These are phyloP conservation scores for Cyclotella choctawhatcheeana DNA, from an alignment of 108 stramenopile genomes.

Conservation along the genomic window DNA sequence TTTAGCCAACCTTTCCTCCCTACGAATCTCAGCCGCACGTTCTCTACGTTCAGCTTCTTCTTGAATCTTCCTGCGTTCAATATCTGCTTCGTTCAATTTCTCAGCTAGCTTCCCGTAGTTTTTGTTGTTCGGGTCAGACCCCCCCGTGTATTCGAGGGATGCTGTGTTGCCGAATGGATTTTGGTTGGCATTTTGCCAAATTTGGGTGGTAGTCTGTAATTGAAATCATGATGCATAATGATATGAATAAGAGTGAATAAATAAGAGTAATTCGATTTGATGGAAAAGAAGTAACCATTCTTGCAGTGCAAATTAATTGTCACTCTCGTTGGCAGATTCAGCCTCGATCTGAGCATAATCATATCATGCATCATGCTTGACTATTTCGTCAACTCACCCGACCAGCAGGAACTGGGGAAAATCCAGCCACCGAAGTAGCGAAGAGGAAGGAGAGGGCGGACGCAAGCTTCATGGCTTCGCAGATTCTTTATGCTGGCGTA, in stretches of 20 bases:
- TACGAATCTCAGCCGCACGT: slow-evolving; percentile 90
- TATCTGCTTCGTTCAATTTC: slow-evolving; percentile 89
- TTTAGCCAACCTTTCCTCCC: slow-evolving; percentile 89
- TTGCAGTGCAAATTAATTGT: too few species aligned
- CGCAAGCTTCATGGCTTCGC: slow-evolving; percentile 67
- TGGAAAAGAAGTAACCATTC: too few species aligned
- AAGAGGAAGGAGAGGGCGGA: slow-evolving; percentile 57
- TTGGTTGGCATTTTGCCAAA: slow-evolving; percentile 33
- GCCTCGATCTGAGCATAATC: too few species aligned
- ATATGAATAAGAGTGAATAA: too few species aligned
- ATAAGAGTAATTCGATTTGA: too few species aligned
- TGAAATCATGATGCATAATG: neutral
- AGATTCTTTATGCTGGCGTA: too few species aligned
- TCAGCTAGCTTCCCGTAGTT: slow-evolving; percentile 78
- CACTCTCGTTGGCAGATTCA: too few species aligned
- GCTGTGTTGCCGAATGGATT: slow-evolving; percentile 66
- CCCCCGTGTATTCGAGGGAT: slow-evolving; percentile 81
- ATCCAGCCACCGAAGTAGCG: slow-evolving; percentile 62
- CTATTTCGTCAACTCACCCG: slow-evolving; percentile 20
- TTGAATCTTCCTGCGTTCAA: slow-evolving; percentile 86
- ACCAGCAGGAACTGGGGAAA: slow-evolving; percentile 45
- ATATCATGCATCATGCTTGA: neutral
- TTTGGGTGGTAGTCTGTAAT: slow-evolving; percentile 9
- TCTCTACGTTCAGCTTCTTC: slow-evolving; percentile 85
- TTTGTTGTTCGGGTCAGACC: slow-evolving; percentile 69